phyloP scores from a whole-genome alignment of 768 basidiomycete genomes.

The Sporobolomyces pararoseus region DNA sequence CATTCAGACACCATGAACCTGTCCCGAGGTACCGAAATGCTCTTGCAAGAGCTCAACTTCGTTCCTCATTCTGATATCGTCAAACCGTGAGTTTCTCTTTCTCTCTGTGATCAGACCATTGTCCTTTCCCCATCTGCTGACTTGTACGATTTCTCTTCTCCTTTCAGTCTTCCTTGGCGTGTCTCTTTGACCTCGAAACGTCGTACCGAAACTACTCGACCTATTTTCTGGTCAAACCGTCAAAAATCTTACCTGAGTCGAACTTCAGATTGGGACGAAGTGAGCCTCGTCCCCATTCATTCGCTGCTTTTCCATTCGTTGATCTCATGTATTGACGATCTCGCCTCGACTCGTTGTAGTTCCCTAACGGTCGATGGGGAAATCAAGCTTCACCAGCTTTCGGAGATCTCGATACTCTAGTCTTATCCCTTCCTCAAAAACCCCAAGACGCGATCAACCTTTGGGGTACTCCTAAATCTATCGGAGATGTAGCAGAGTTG shows the following conservation, averaged over 20 bases:
- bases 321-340: no score
- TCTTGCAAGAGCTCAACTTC: constrained; percentile 83
- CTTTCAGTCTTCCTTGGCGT: constrained; percentile 73
- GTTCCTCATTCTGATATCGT: constrained; percentile 83
- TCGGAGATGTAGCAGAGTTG: constrained; percentile 67
- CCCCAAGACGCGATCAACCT: constrained; percentile 56
- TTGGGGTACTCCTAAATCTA: constrained; percentile 70
- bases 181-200: constrained; percentile 91
- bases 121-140: not conserved
- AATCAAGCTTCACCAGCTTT: constrained; percentile 72
- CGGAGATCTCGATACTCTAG: constrained; percentile 64
- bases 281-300: not conserved
- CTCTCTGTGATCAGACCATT: not conserved
- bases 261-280: constrained; percentile 89
- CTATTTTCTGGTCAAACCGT: constrained; percentile 98
- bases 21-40: constrained; percentile 90
- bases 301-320: not conserved
- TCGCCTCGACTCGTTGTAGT: no score
- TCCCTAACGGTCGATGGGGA: constrained; percentile 96
- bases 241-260: constrained; percentile 90
- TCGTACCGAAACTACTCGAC: constrained; percentile 85
- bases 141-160: not conserved
- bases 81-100: constrained; percentile 58
- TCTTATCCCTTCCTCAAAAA: constrained; percentile 55
- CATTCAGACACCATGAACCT: constrained; percentile 91